Percentiles rank a stretch among this genome's conserved stretches.
Conservation (phyloP, 768 basidiomycete species). For the Kwoniella sp. region DNA sequence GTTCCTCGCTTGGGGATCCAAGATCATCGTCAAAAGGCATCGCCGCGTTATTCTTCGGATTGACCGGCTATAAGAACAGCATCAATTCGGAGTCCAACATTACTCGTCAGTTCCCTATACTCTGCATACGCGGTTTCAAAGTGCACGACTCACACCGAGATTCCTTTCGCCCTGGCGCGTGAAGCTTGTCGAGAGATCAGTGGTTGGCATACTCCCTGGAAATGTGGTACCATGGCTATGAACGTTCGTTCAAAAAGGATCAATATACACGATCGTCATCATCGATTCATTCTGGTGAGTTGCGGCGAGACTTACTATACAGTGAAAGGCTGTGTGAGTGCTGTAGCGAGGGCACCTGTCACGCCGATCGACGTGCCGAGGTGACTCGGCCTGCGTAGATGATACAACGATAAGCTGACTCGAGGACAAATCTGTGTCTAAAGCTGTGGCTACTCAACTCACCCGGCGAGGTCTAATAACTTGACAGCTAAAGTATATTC, state of each 20-base stretch:
- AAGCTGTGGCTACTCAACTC: not conserved
- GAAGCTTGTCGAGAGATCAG: slow-evolving; percentile 18
- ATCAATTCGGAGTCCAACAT: no score
- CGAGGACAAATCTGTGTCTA: not conserved
- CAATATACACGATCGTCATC: not conserved
- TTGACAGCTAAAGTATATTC: slow-evolving; percentile 11
- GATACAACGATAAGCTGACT: not conserved
- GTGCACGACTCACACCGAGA: slow-evolving; percentile 26
- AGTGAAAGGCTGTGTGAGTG: slow-evolving; percentile 14
- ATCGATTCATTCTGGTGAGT: no score
- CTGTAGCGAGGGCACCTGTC: slow-evolving; percentile 7
- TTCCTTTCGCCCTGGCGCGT: slow-evolving; percentile 20
- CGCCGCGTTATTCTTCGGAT: no score
- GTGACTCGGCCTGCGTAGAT: slow-evolving; percentile 6
- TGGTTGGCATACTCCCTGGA: slow-evolving; percentile 15
- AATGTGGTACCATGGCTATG: slow-evolving; percentile 13
- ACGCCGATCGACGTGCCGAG: slow-evolving; percentile 20
- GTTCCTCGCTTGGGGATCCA: no score
- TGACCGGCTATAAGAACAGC: no score
- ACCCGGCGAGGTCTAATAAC: slow-evolving; percentile 18
- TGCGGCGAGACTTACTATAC: slow-evolving; percentile 12
- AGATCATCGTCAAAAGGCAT: no score
- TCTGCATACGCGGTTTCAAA: no score
- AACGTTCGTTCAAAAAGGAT: not conserved
- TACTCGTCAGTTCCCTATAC: no score